These are phyloP conservation scores for Penicillium samsonianum DNA, from an alignment of 495 filamentous ascomycete genomes.

Conservation along the genomic window DNA sequence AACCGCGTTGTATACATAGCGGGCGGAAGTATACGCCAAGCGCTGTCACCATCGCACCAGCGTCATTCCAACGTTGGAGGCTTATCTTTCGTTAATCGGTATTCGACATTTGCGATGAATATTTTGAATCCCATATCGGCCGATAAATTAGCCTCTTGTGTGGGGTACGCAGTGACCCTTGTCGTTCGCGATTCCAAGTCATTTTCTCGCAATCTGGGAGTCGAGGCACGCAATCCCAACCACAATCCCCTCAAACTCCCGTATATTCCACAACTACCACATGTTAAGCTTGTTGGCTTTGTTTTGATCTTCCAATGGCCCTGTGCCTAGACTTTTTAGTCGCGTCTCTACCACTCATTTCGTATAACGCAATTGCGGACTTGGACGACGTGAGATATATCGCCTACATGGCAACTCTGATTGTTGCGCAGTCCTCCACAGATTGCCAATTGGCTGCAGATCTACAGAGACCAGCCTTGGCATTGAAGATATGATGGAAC, in stretches of 20 bases:
- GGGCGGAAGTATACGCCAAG: background rate
- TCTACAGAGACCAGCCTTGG: background rate
- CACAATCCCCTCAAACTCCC: background rate
- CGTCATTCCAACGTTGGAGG: background rate
- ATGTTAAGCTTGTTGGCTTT: background rate
- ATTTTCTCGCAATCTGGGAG: slow-evolving; percentile 15
- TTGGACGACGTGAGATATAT: slow-evolving; percentile 33
- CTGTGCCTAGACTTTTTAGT: slow-evolving; percentile 1
- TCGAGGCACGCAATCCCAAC: slow-evolving; percentile 11
- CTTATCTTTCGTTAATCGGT: background rate
- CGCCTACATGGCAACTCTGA: slow-evolving; percentile 10
- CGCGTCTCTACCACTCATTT: background rate
- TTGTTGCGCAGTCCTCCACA: slow-evolving; percentile 1
- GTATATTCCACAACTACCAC: background rate
- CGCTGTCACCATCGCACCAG: background rate
- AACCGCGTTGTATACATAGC: background rate
- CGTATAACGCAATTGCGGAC: slow-evolving; percentile 34
- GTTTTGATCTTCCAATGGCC: background rate
- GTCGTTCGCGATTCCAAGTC: slow-evolving; percentile 4
- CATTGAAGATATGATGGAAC: background rate
- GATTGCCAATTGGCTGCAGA: slow-evolving; percentile 15
- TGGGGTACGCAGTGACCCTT: slow-evolving; percentile 2
- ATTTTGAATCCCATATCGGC: slow-evolving; percentile 10
- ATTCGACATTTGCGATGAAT: background rate
- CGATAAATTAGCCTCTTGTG: background rate